Evolutionary conservation across 106 monocot genomes (phyloP), one percentile per base, ranked within the genome.

Genomic region (Dendrobium officinale): DNA sequence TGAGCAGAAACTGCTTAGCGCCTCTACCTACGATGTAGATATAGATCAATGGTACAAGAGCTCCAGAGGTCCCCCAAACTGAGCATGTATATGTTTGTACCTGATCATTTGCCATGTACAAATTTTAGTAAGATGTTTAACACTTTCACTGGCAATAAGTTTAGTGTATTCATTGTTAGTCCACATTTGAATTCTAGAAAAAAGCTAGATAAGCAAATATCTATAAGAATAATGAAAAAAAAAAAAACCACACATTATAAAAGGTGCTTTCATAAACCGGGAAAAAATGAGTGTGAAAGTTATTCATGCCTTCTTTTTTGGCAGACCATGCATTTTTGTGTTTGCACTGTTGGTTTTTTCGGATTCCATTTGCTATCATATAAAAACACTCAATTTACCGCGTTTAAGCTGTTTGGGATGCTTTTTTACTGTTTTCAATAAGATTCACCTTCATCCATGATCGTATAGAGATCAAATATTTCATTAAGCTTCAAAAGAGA

Each of bases 21-120:
- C 29, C 22, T 59, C 5, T 87, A 99, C 98, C 98, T 92, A 55
- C 91, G 91, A 76, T 99, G 98, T 15, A 99, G 90, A 91, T 99
- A 99, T n/a, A 99, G 31, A 82, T 99, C 98, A 80, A 99, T 95
- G 29, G 95, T 95, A 51, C 68, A 88, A 72, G 92, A 91, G 79
- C 98, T 99, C 95, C 98, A 99, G 26, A 92, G 20, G 73, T 99
- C 95, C 76, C 95, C 98, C 80, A 99, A 90, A 78, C 75, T 91
- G 72, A 99, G 88, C 88, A 95, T 90, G 80, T 87, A 87, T 83
- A 98, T 99, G 51, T 93, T 84, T 48, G 98, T 99, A 77, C 95
- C 98, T 99, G 84, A 18, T 75, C 41, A 55, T 43, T 19, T 47
- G 18, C 67, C 48, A 80, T 26, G 18, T 11, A 22, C 67, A 27